Percentiles rank a stretch among this genome's conserved stretches.
phyloP scores from a whole-genome alignment of 2,329 filamentous ascomycete genomes.

The Talaromyces funiculosus region DNA sequence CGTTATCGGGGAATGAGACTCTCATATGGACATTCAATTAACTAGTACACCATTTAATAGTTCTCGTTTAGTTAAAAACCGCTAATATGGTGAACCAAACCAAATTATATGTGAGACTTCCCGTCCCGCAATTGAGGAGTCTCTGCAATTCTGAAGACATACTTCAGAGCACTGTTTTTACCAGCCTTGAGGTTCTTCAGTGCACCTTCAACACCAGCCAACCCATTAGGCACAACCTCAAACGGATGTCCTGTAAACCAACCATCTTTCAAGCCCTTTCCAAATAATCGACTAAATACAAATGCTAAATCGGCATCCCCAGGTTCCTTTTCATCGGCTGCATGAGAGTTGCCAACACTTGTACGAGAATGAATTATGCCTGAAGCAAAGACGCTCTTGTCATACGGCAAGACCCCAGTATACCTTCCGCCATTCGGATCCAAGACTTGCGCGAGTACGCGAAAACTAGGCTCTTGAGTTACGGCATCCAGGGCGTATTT shows the following conservation, averaged over 20 bases:
- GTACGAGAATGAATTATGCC: constrained; percentile 25
- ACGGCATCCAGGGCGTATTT: constrained; percentile 55
- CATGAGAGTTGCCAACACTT: constrained; percentile 33
- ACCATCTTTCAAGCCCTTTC: constrained; percentile 43
- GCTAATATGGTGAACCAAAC: too few relatives aligned
- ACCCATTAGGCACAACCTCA: constrained; percentile 49
- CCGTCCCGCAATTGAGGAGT: constrained; percentile 25
- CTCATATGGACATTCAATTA: not conserved
- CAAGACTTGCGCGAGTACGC: not conserved
- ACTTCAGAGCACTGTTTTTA: constrained; percentile 59
- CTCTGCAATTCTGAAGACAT: constrained; percentile 54
- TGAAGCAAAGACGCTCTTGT: constrained; percentile 32
- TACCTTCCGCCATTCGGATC: not conserved
- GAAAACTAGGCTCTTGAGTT: constrained; percentile 43
- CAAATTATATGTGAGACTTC: not conserved
- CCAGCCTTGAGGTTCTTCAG: constrained; percentile 54
- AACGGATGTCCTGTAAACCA: constrained; percentile 48
- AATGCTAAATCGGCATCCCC: constrained; percentile 42
- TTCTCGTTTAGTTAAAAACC: too few relatives aligned
- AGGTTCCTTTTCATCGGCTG: constrained; percentile 30
- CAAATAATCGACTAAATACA: constrained; percentile 42
- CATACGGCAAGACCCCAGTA: not conserved
- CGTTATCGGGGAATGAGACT: not conserved
- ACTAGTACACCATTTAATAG: too few relatives aligned
- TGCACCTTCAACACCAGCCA: constrained; percentile 50